phyloP scores from a whole-genome alignment of 2,329 filamentous ascomycete genomes.

The Arthrobotrys sphaeroides region DNA sequence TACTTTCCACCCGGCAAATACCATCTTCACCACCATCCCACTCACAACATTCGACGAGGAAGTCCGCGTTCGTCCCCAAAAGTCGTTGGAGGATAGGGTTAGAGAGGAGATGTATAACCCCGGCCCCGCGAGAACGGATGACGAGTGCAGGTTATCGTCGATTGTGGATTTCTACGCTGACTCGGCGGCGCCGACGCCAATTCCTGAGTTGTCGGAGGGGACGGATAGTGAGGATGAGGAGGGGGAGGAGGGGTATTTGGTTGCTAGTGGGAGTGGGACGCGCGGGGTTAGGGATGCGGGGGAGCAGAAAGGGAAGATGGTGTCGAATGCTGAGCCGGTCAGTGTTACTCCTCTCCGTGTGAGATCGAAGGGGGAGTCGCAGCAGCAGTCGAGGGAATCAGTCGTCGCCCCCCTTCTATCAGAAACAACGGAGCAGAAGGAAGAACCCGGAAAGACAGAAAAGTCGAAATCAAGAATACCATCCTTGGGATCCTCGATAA shows the following conservation, averaged over 20 bases:
- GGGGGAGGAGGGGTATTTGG: slow-evolving; percentile 27
- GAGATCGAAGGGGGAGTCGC: neutral
- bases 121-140: slow-evolving; percentile 30
- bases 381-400: slow-evolving; percentile 9
- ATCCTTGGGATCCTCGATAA: slow-evolving; percentile 39
- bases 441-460: neutral
- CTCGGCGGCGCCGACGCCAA: slow-evolving; percentile 14
- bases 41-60: slow-evolving; percentile 33
- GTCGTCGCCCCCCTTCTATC: slow-evolving; percentile 30
- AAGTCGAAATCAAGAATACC: slow-evolving; percentile 29
- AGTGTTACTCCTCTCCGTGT: neutral
- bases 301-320: slow-evolving; percentile 17
- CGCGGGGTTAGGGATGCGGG: neutral
- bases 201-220: slow-evolving; percentile 14
- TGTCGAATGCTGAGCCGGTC: slow-evolving; percentile 14
- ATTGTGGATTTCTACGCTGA: slow-evolving; percentile 46
- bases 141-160: slow-evolving; percentile 41
- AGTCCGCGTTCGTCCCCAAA: neutral
- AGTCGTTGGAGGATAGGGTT: slow-evolving; percentile 21
- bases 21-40: slow-evolving; percentile 28
- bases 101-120: slow-evolving; percentile 51
- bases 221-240: slow-evolving; percentile 22
- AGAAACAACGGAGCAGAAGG: slow-evolving; percentile 20
- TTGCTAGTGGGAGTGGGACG: neutral
- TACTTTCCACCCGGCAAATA: neutral